Evolutionary conservation across 192 early-diverging fungal genomes (phyloP).

Genomic region (Funneliformis geosporum): DNA sequence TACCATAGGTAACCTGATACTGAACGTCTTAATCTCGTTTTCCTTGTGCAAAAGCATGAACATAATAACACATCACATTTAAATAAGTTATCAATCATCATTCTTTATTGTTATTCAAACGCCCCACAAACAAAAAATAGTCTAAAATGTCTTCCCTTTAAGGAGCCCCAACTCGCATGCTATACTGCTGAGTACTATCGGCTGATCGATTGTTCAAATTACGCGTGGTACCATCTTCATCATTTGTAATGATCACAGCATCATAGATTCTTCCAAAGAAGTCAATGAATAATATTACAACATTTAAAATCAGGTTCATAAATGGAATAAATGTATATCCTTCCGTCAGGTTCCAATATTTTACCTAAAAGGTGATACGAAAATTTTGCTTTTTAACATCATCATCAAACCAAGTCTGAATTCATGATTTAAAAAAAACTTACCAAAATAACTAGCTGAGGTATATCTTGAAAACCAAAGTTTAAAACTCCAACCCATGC

Average conservation of each 20-base stretch:
- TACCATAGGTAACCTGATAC: too few species aligned
- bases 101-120: too few species aligned
- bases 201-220: background rate
- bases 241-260: background rate
- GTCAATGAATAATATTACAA: background rate
- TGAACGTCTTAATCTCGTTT: too few species aligned
- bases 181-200: background rate
- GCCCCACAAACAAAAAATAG: too few species aligned
- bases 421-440: background rate
- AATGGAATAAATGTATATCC: background rate
- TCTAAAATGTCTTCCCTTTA: too few species aligned
- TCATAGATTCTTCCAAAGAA: background rate
- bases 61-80: too few species aligned
- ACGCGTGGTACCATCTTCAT: background rate
- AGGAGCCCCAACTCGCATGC: background rate
- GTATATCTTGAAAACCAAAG: background rate
- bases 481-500: background rate
- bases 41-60: too few species aligned
- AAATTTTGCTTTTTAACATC: too few species aligned
- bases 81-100: too few species aligned
- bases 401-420: too few species aligned
- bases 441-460: background rate
- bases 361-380: background rate
- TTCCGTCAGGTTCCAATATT: background rate
- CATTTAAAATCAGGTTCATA: background rate